Conservation (phyloP, 2,329 filamentous ascomycete species). For the Trichophyton schoenleinii region DNA sequence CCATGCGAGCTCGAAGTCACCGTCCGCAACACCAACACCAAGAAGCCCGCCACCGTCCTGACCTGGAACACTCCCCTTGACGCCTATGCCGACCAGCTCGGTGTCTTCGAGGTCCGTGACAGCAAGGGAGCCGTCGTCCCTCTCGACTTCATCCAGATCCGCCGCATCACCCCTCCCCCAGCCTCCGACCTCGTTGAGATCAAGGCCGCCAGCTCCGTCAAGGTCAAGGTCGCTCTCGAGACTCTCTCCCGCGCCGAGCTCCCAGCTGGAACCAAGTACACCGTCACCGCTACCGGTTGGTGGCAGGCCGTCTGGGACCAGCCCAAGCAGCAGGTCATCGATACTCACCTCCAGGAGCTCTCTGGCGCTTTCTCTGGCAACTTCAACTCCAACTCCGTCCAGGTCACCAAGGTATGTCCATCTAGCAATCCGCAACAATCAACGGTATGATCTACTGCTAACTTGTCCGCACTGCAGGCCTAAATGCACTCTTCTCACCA, state of each 20-base stretch:
- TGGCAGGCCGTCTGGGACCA: conserved; percentile 28
- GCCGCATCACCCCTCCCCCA: conserved; percentile 22
- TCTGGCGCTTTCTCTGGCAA: conserved; percentile 14
- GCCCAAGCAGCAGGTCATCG: conserved; percentile 15
- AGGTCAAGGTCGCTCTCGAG: conserved; percentile 19
- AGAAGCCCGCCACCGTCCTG: conserved; percentile 22
- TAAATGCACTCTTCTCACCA: background rate
- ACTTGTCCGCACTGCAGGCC: background rate
- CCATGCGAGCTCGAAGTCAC: conserved; percentile 15
- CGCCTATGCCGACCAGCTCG: conserved; percentile 19
- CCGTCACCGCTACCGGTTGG: conserved; percentile 21
- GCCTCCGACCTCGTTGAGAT: conserved; percentile 24
- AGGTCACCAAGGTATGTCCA: conserved; percentile 4
- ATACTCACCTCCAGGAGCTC: conserved; percentile 15
- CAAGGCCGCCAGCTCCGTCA: conserved; percentile 15
- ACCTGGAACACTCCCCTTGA: conserved; percentile 30
- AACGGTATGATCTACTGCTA: background rate
- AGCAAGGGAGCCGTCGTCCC: conserved; percentile 15
- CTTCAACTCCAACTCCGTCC: conserved; percentile 17
- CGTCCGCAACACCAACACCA: conserved; percentile 21
- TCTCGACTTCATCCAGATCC: conserved; percentile 23
- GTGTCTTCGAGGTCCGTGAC: conserved; percentile 22
- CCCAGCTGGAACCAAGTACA: conserved; percentile 22
- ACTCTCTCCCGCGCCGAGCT: conserved; percentile 19
- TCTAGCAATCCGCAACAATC: background rate